phyloP scores from a whole-genome alignment of 768 basidiomycete species.

The Boletellus sp. region DNA sequence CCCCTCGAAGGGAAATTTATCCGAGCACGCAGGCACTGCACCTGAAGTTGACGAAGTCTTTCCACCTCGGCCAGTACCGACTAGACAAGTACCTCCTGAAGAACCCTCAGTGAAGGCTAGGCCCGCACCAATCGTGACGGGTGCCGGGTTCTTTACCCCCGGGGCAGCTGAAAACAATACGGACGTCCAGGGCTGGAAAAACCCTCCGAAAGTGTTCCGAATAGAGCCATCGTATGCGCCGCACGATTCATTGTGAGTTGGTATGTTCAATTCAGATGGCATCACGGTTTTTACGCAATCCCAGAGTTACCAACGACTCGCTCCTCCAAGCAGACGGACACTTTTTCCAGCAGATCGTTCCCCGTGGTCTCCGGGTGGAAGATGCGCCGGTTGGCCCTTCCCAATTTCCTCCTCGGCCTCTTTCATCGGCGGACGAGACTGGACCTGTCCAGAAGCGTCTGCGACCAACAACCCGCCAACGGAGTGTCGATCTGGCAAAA shows the following conservation, averaged over 20 bases:
- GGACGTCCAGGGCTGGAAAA: conserved; percentile 57
- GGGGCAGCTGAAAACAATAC: conserved; percentile 55
- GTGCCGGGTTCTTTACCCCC: conserved; percentile 74
- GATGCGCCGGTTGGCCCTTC: conserved; percentile 37
- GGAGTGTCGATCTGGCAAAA: conserved; percentile 47
- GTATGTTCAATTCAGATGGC: neutral
- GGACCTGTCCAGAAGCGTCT: conserved; percentile 75
- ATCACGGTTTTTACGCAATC: conserved; percentile 2
- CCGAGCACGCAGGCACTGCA: conserved; percentile 48
- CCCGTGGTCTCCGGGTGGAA: conserved; percentile 42
- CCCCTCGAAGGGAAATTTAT: conserved; percentile 11
- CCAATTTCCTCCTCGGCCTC: conserved; percentile 57
- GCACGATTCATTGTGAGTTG: conserved; percentile 61
- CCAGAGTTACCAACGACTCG: conserved; percentile 55
- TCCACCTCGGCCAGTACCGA: conserved; percentile 57
- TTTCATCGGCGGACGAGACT: conserved; percentile 79
- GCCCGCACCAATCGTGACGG: conserved; percentile 53
- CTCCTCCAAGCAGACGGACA: conserved; percentile 55
- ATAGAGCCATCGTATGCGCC: conserved; percentile 49
- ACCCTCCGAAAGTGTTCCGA: conserved; percentile 52
- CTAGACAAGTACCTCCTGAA: conserved; percentile 52
- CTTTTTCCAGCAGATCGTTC: conserved; percentile 44
- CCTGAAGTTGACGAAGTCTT: conserved; percentile 73
- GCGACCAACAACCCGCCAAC: conserved; percentile 58
- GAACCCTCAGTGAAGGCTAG: conserved; percentile 38